Evolutionary conservation across 495 filamentous ascomycete genomes (phyloP).

Genomic region (Tuber borchii): DNA sequence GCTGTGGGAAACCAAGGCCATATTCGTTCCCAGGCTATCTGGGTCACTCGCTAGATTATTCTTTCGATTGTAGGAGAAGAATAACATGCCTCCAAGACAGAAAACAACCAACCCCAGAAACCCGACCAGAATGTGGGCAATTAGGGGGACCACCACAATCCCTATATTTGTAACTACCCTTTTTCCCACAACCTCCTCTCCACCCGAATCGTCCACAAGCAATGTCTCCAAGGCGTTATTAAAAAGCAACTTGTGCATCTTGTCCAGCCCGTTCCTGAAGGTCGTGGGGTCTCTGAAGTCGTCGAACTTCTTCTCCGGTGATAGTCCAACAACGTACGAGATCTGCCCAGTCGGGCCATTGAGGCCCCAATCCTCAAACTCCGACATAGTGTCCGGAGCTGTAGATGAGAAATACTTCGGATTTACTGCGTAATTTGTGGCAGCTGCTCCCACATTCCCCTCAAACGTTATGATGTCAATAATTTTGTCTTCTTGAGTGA

Average conservation of each 20-base stretch:
- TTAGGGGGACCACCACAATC: slow-evolving; percentile 33
- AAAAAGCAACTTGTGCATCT: slow-evolving; percentile 45
- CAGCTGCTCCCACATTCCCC: slow-evolving; percentile 15
- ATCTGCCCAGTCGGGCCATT: slow-evolving; percentile 16
- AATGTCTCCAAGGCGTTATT: slow-evolving; percentile 27
- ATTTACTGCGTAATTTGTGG: too few relatives aligned
- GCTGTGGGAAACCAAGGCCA: slow-evolving; percentile 39
- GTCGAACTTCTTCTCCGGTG: background rate
- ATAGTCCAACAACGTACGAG: too few relatives aligned
- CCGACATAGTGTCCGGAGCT: slow-evolving; percentile 8
- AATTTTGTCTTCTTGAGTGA: slow-evolving; percentile 30
- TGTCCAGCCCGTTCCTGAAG: slow-evolving; percentile 38
- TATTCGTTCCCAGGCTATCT: slow-evolving; percentile 35
- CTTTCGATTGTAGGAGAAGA: too few relatives aligned
- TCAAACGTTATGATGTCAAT: slow-evolving; percentile 45
- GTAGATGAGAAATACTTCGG: too few relatives aligned
- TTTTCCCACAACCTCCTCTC: background rate
- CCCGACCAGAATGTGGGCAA: too few relatives aligned
- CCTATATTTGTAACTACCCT: slow-evolving; percentile 8
- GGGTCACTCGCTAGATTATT: too few relatives aligned
- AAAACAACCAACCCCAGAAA: too few relatives aligned
- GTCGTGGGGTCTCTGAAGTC: slow-evolving; percentile 37
- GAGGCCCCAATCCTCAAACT: slow-evolving; percentile 18
- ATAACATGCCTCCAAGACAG: too few relatives aligned
- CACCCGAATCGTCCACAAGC: background rate